Base-by-base conservation (phyloP, 371 early-diverging fungal species). In the Batkoa obscura region DNA sequence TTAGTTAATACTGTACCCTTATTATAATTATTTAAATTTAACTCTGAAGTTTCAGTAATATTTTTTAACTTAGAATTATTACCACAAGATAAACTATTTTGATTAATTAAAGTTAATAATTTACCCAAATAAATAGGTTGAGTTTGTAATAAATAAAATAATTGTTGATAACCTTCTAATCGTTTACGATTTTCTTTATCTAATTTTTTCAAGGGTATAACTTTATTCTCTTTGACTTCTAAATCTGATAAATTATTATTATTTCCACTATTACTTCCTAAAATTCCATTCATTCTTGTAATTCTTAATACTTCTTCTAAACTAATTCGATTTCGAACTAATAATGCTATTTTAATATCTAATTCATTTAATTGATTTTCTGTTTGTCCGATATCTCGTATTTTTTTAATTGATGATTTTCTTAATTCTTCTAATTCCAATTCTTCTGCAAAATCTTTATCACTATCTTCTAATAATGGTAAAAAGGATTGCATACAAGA, bases 121-220 rank as follows among this genome's bases (percentile, higher is more conserved):
- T 77, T 74, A n/a, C 90, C 81, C 48, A 99, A 69, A 61, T 98
- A 91, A 34, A 71, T 63, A 2, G 99, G 98, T 62, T 98, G 88
- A 0, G 95, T 97, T 66, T 98, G 99, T 32, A 99, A 73, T 38
- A 89, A 57, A 61, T 99, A 95, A 50, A 99, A 86, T 38, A 99
- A 66, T 50, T 92, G 78, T 68, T 91, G 91, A 65, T 92, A 98
- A 1, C 81, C 65, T 52, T 84, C 86, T n/a, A 89, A 65, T 31
- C 81, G 73, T 41, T 70, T 66, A 17, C 86, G 72, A 31, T 81
- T 81, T 58, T 88, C 88, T 62, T 90, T 86, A 63, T 98, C 96
- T 56, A 88, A 70, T 17, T 72, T 72, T 45, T 78, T 79, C 36
- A 83, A 70, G 2, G 74, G 32, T 2, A 15, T 23, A 17, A 53